Evolutionary conservation across 345 rosid genomes (phyloP), one percentile per base, ranked within the genome.

Genomic region (Brassica carinata): DNA sequence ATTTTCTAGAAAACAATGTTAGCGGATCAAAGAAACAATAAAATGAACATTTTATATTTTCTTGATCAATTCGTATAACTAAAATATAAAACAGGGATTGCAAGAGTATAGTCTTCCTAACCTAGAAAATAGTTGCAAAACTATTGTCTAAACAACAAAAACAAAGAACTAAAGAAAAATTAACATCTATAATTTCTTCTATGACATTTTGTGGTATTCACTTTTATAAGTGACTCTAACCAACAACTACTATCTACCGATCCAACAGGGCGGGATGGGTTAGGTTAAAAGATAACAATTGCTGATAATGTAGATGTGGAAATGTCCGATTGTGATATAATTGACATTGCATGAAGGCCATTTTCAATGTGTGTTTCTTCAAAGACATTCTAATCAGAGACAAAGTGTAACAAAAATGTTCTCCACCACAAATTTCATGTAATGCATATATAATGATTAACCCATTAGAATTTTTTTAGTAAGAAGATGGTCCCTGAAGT

Each of bases 321-420:
- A 26, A 33, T 26, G 43, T 29, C 40, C 59, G 58, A 51, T 55
- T 9, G 58, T n/a, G 58, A 51, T 1, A 23, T 36, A 34, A 64
- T 23, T 34, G 65, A 3, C 58, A 51, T n/a, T 36, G 53, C 51
- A 61, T 19, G 29, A 79, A 73, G 38, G 73, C 71, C 73, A 5
- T 77, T 7, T 58, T 48, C 73, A 29, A 14, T 77, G 13, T 57
- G 72, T 51, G 72, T 80, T 75, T 75, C 79, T 80, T 80, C 62
- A 80, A 80, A 80, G 51, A 80, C 72, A 80, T 69, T 75, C n/a
- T 64, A 80, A 75, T 80, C 62, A 69, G 66, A 30, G 72, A 64
- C 83, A 53, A 69, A 69, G 61, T 64, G 62, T 38, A 68, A 26
- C 15, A 63, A 34, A 74, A 74, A 64, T 36, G 71, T 68, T 69